Conservation (phyloP, 768 basidiomycete genomes). For the Ramaria sp. region DNA sequence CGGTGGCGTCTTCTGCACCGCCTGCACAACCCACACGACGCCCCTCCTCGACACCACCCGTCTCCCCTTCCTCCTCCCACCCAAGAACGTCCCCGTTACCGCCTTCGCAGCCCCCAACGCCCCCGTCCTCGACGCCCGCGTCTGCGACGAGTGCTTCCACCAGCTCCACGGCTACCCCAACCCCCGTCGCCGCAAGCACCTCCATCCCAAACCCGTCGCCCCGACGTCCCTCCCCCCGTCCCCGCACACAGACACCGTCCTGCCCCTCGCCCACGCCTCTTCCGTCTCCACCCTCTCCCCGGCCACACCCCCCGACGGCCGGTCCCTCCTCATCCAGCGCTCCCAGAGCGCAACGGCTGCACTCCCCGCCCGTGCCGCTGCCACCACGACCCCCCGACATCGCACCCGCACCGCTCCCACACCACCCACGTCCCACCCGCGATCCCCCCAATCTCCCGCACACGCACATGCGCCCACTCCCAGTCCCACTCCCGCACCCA, state of each 20-base stretch:
- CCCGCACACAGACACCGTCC: too few relatives aligned
- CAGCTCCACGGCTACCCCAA: constrained; percentile 53
- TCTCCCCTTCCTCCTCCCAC: constrained; percentile 62
- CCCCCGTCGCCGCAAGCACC: constrained; percentile 28
- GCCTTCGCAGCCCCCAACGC: constrained; percentile 48
- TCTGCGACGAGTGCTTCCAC: constrained; percentile 71
- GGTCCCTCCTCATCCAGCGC: constrained; percentile 23
- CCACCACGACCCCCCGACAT: too few relatives aligned
- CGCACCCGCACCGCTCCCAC: too few relatives aligned
- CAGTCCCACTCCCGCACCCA: too few relatives aligned
- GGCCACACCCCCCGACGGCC: constrained; percentile 13
- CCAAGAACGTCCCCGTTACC: constrained; percentile 51
- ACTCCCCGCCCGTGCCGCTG: constrained; percentile 4
- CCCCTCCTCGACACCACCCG: constrained; percentile 63
- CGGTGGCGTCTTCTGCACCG: constrained; percentile 63
- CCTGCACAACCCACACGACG: constrained; percentile 50
- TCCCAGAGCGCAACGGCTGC: constrained; percentile 19
- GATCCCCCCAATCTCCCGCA: too few relatives aligned
- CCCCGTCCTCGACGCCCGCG: constrained; percentile 46
- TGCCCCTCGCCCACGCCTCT: constrained; percentile 20
- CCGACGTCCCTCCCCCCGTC: constrained; percentile 20
- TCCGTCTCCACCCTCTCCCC: too few relatives aligned
- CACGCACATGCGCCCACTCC: too few relatives aligned
- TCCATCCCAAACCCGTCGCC: constrained; percentile 22
- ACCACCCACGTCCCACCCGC: too few relatives aligned